Base-by-base conservation (phyloP, 2,329 filamentous ascomycete species). In the Macroventuria anomochaeta region DNA sequence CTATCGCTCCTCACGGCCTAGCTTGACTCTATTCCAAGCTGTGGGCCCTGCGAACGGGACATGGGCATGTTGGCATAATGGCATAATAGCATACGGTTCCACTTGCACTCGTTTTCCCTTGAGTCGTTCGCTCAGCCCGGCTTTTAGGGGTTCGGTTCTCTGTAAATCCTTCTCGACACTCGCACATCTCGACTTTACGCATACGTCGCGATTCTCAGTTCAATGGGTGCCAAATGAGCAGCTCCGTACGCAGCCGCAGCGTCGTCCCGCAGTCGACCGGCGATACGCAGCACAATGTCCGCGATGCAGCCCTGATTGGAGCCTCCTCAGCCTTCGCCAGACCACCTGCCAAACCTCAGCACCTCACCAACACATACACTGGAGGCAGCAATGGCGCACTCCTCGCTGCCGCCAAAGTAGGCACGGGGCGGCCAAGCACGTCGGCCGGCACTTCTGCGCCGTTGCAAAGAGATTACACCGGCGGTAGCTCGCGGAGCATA, bases 291-390 rank as follows among this genome's bases (percentile, higher is more conserved):
- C 62, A 70, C 60, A 75, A 74, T 61, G 68, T 72, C 37, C 71
- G 62, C 49, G 63, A 78, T 66, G 79, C 80, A 39, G 81, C 81
- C 38, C 74, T 83, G 12, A 72, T 72, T 46, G 81, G 81, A 26
- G 81, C 81, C 7, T 71, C 76, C 5, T 62, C 74, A 33, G 81
- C 81, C 18, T 83, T 83, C 65, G 74, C 71, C 10, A 79, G 77
- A 62, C 75, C 76, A 21, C 64, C 73, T 23, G 60, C 73, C 37
- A 76, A 76, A 60, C 73, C 76, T 17, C 77, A 76, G 53, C 72
- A 76, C 2, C 55, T 58, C n/a, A 61, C 65, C 31, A 73, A 74
- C 32, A 77, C 70, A 5, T 76, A 78, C 52, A 75, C 69, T 5
- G 75, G 71, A 13, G 73, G 63, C 20, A 61, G 58, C 43, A 73